These are phyloP conservation scores for Ganoderma sp. DNA, from an alignment of 1,284 basidiomycete species.

Conservation along the genomic window DNA sequence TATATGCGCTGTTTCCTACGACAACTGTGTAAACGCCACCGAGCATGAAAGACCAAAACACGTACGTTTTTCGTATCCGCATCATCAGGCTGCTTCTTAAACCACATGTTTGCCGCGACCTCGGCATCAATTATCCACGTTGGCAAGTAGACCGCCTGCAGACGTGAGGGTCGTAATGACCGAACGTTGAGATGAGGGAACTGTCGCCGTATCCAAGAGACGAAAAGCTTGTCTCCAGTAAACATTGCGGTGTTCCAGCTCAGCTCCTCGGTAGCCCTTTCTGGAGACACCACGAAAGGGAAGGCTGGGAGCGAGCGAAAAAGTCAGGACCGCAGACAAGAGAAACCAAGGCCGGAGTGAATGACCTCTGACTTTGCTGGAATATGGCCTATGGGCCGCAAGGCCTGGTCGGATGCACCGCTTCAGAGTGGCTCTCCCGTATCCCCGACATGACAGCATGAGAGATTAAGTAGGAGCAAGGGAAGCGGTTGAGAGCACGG, in stretches of 20 bases:
- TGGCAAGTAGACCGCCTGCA: conserved; percentile 61
- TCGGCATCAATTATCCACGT: conserved; percentile 65
- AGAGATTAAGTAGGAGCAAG: background rate
- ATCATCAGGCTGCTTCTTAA: conserved; percentile 21
- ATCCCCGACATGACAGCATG: conserved; percentile 22
- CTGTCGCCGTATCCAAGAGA: conserved; percentile 35
- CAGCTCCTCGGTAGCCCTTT: conserved; percentile 42
- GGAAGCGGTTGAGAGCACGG: background rate
- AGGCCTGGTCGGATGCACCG: background rate
- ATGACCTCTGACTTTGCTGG: conserved; percentile 54
- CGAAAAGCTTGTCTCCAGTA: conserved; percentile 29
- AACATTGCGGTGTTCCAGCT: conserved; percentile 30
- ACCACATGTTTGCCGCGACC: conserved; percentile 45
- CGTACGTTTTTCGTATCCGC: conserved; percentile 24
- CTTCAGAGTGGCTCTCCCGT: background rate
- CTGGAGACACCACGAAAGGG: conserved; percentile 45
- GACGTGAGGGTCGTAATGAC: conserved; percentile 39
- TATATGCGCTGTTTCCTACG: conserved; percentile 17
- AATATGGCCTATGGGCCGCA: conserved; percentile 34
- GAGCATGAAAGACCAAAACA: background rate
- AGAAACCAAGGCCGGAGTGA: conserved; percentile 6
- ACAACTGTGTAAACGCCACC: conserved; percentile 2
- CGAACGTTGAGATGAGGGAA: conserved; percentile 38
- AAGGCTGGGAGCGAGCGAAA: conserved; percentile 41
- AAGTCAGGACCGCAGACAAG: conserved; percentile 6